A percentile compares a stretch with the other conserved stretches of the same genome.
phyloP scores from a whole-genome alignment of 352 stramenopile species.

The Pseudoperonospora humuli region DNA sequence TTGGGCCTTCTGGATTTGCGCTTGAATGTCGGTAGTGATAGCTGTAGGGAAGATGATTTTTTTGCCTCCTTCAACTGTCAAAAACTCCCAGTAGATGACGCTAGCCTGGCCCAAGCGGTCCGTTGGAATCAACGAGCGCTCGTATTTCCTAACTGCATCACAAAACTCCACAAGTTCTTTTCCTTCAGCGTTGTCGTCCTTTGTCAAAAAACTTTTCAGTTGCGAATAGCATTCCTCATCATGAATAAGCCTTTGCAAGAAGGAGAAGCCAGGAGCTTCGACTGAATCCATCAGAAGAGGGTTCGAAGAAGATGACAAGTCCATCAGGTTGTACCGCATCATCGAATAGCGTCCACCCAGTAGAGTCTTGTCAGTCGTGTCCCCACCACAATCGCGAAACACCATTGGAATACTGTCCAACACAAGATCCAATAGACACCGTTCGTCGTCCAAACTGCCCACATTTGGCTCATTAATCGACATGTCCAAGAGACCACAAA shows the following conservation, averaged over 20 bases:
- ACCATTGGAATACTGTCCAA: constrained; percentile 83
- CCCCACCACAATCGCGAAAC: constrained; percentile 76
- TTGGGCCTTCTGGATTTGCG: constrained; percentile 60
- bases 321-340: constrained; percentile 65
- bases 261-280: constrained; percentile 67
- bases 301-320: constrained; percentile 29
- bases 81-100: constrained; percentile 81
- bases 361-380: constrained; percentile 82
- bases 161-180: constrained; percentile 78
- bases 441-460: constrained; percentile 70
- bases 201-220: constrained; percentile 64
- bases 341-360: constrained; percentile 75
- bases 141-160: constrained; percentile 78
- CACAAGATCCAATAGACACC: constrained; percentile 69
- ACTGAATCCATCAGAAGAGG: constrained; percentile 59
- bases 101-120: constrained; percentile 70
- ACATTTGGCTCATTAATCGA: constrained; percentile 60
- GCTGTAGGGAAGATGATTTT: constrained; percentile 52
- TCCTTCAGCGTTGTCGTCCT: constrained; percentile 41
- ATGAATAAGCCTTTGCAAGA: constrained; percentile 81
- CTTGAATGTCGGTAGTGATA: constrained; percentile 46
- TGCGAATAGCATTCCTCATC: constrained; percentile 85
- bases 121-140: constrained; percentile 53
- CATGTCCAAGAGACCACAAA: constrained; percentile 79
- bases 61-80: constrained; percentile 51